Evolutionary conservation across 352 stramenopile species (phyloP).

Genomic region (Elongisporangium prolatum): DNA sequence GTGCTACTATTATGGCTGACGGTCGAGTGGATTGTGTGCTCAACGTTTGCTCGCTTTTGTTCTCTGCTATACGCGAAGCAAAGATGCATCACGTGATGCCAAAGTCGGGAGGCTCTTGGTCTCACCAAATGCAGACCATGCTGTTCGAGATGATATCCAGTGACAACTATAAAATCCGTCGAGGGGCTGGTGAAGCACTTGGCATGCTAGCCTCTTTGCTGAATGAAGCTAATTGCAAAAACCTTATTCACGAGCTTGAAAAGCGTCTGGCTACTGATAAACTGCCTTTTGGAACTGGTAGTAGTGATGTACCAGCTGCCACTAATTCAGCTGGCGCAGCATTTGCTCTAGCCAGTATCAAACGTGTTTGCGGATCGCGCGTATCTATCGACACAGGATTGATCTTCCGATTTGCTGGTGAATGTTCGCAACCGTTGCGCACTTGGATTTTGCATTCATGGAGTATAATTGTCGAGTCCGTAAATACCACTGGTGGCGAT

Average conservation of each 20-base stretch:
- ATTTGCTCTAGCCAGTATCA: constrained; percentile 79
- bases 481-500: constrained; percentile 64
- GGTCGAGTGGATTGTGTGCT: constrained; percentile 56
- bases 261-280: constrained; percentile 64
- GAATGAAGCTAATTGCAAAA: constrained; percentile 38
- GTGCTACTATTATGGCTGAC: constrained; percentile 56
- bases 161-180: constrained; percentile 55
- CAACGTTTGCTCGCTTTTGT: constrained; percentile 76
- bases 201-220: constrained; percentile 54
- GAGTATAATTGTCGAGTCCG: constrained; percentile 79
- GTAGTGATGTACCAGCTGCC: not conserved
- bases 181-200: constrained; percentile 67
- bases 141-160: constrained; percentile 74
- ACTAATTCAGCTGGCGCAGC: constrained; percentile 40
- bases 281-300: constrained; percentile 24
- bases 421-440: constrained; percentile 69
- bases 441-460: constrained; percentile 83
- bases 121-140: constrained; percentile 73
- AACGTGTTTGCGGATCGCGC: constrained; percentile 66
- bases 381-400: constrained; percentile 72
- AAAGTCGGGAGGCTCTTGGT: constrained; percentile 9
- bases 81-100: constrained; percentile 18
- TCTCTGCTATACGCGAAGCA: constrained; percentile 56
- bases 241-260: constrained; percentile 63
- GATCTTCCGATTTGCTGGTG: constrained; percentile 63